Conservation (phyloP, 2,329 filamentous ascomycete genomes). For the Pseudovirgaria hyperparasitica region DNA sequence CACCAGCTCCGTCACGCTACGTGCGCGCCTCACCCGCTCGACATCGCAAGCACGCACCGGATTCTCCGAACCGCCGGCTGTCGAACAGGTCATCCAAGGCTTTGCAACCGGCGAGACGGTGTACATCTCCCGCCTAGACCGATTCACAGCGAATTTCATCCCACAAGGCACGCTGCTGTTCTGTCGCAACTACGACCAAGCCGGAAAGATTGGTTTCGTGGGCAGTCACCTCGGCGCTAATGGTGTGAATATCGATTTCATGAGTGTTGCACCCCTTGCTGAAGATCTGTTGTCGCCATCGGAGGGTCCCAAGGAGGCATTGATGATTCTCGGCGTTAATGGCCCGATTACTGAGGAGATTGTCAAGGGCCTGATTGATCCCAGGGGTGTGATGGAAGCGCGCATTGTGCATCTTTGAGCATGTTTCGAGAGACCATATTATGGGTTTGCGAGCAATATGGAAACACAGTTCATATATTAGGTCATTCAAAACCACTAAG, state of each 20-base stretch:
- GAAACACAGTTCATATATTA: not conserved
- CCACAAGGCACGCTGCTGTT: slow-evolving; percentile 66
- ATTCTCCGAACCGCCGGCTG: slow-evolving; percentile 8
- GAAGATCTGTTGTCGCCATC: slow-evolving; percentile 19
- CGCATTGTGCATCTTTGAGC: slow-evolving; percentile 35
- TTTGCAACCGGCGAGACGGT: slow-evolving; percentile 51
- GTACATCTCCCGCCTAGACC: slow-evolving; percentile 60
- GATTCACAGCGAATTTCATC: slow-evolving; percentile 61
- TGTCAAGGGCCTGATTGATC: slow-evolving; percentile 33
- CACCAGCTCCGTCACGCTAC: slow-evolving; percentile 57
- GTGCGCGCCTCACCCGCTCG: slow-evolving; percentile 35
- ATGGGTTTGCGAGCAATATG: not conserved
- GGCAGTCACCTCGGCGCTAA: slow-evolving; percentile 56
- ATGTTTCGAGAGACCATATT: slow-evolving; percentile 1
- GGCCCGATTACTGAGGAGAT: slow-evolving; percentile 47
- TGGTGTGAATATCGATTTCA: slow-evolving; percentile 67
- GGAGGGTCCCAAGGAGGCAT: slow-evolving; percentile 46
- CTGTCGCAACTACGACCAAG: slow-evolving; percentile 68
- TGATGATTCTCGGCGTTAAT: slow-evolving; percentile 72
- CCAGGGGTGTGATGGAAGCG: slow-evolving; percentile 39
- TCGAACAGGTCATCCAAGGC: slow-evolving; percentile 44
- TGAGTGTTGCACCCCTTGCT: slow-evolving; percentile 55
- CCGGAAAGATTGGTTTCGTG: slow-evolving; percentile 72
- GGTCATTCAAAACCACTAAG: slow-evolving; percentile 1
- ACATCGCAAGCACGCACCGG: slow-evolving; percentile 16